phyloP scores from a whole-genome alignment of 768 basidiomycete genomes.

The Russula sp. region DNA sequence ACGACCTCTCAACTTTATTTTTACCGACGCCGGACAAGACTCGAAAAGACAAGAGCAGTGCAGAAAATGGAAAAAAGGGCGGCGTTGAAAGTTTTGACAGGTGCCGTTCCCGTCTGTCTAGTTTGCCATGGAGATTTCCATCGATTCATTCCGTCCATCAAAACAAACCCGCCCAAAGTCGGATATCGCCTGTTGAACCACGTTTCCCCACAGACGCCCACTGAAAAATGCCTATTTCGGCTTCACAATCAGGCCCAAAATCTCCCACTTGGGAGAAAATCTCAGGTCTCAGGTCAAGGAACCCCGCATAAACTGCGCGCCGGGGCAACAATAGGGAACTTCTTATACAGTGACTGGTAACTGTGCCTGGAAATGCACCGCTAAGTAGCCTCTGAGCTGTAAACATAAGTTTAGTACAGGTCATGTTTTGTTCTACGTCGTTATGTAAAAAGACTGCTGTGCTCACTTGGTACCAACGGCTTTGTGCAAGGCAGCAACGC shows the following conservation, averaged over 20 bases:
- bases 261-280: background rate
- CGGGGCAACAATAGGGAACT: background rate
- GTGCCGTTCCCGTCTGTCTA: background rate
- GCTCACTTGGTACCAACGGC: too few relatives aligned
- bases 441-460: too few relatives aligned
- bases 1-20: background rate
- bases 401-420: too few relatives aligned
- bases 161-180: background rate
- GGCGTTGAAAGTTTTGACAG: background rate
- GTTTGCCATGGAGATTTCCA: conserved; percentile 13
- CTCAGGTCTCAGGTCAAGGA: background rate
- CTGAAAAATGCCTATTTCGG: background rate
- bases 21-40: background rate
- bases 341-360: too few relatives aligned
- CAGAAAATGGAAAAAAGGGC: background rate
- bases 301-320: background rate
- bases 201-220: background rate
- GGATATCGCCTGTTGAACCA: background rate
- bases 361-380: too few relatives aligned
- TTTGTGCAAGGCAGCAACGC: too few relatives aligned
- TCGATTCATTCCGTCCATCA: background rate
- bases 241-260: background rate
- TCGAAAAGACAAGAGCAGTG: background rate
- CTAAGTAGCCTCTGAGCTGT: too few relatives aligned
- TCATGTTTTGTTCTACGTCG: too few relatives aligned